Conservation (phyloP, 495 filamentous ascomycete genomes). For the Penicillium silybi region DNA sequence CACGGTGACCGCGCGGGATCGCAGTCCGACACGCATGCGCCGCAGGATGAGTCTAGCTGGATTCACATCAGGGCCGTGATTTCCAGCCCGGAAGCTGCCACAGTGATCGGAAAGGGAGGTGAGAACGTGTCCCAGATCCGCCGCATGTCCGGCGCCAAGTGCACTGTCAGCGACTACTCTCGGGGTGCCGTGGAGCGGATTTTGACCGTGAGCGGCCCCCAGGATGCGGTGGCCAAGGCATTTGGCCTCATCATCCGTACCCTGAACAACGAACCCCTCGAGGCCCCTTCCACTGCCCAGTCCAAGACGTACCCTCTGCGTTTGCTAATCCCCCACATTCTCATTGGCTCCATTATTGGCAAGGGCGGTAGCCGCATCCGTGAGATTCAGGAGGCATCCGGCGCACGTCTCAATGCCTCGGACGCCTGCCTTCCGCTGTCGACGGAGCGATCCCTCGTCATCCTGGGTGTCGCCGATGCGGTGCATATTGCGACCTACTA, state of each 20-base stretch:
- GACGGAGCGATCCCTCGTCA: constrained; percentile 93
- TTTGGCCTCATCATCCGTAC: constrained; percentile 98
- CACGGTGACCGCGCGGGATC: constrained; percentile 51
- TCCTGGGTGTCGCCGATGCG: constrained; percentile 85
- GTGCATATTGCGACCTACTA: constrained; percentile 99
- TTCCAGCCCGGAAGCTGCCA: constrained; percentile 93
- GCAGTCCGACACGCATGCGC: constrained; percentile 47
- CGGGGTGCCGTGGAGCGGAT: constrained; percentile 96
- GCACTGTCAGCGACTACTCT: constrained; percentile 96
- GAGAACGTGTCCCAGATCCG: constrained; percentile 97
- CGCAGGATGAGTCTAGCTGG: constrained; percentile 89
- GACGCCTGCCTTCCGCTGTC: constrained; percentile 91
- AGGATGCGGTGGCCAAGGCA: constrained; percentile 96
- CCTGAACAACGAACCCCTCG: constrained; percentile 90
- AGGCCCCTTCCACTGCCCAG: constrained; percentile 77
- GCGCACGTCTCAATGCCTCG: constrained; percentile 93
- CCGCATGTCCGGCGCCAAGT: constrained; percentile 88
- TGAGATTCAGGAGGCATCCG: constrained; percentile 97
- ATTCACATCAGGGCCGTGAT: constrained; percentile 96
- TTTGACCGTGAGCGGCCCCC: constrained; percentile 89
- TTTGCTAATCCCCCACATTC: constrained; percentile 90
- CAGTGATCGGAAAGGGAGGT: constrained; percentile 96
- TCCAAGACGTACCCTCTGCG: constrained; percentile 98
- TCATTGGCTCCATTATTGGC: constrained; percentile 98
- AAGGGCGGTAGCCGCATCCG: constrained; percentile 93